phyloP scores from a whole-genome alignment of 345 rosid genomes.

The Eucalyptus shirleyi region DNA sequence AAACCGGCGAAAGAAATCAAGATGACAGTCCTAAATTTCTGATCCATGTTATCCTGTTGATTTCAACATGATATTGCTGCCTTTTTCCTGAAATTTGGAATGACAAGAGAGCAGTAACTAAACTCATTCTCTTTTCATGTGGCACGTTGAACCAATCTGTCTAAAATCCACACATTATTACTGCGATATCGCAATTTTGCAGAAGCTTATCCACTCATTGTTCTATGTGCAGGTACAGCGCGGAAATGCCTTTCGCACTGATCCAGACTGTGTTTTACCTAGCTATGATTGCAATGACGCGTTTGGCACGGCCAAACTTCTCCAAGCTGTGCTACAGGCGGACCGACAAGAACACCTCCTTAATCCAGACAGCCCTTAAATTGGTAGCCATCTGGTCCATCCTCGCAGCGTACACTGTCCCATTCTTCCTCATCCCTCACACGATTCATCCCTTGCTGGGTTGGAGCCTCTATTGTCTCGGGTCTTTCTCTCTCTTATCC shows the following conservation, averaged over 20 bases:
- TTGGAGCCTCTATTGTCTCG: slow-evolving; percentile 72
- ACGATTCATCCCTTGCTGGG: slow-evolving; percentile 82
- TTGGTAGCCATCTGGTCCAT: slow-evolving; percentile 57
- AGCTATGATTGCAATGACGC: slow-evolving; percentile 49
- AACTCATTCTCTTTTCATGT: not conserved
- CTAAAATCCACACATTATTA: not conserved
- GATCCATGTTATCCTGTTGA: not conserved
- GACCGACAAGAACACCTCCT: slow-evolving; percentile 37
- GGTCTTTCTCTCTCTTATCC: slow-evolving; percentile 47
- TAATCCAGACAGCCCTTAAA: slow-evolving; percentile 48
- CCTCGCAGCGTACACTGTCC: slow-evolving; percentile 58
- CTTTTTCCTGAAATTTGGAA: not conserved
- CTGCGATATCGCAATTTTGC: not conserved
- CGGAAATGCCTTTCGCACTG: slow-evolving; percentile 61
- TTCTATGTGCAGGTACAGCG: slow-evolving; percentile 33
- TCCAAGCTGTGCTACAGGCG: slow-evolving; percentile 73
- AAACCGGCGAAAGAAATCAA: not conserved
- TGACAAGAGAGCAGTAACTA: not conserved
- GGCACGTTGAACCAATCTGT: not conserved
- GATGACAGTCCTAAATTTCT: not conserved
- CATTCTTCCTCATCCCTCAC: slow-evolving; percentile 67
- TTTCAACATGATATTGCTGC: not conserved
- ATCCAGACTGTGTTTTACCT: slow-evolving; percentile 52
- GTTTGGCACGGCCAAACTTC: slow-evolving; percentile 53
- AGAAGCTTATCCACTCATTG: not conserved